phyloP scores from a whole-genome alignment of 2,329 filamentous ascomycete species.

The Clonostachys rosea region DNA sequence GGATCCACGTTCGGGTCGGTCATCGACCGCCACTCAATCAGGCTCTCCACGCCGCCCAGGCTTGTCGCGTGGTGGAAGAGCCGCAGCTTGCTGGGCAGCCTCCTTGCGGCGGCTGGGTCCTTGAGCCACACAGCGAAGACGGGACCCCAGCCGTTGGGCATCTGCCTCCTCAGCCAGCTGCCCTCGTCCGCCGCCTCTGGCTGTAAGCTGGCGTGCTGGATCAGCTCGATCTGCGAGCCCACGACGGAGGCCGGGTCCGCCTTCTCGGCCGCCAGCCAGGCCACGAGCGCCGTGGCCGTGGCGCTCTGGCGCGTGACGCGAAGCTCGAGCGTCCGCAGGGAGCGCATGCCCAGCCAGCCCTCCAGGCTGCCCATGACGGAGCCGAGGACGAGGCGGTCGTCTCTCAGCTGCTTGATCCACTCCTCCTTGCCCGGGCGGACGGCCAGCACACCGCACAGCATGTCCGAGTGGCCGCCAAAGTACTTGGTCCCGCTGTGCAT shows the following conservation, averaged over 20 bases:
- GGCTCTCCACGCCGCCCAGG: conserved; percentile 86
- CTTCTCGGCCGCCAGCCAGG: conserved; percentile 52
- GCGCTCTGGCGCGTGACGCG: conserved; percentile 72
- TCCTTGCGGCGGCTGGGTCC: conserved; percentile 53
- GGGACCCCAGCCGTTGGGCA: conserved; percentile 86
- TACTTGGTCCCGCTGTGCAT: conserved; percentile 97
- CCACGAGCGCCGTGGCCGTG: conserved; percentile 65
- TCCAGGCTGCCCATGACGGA: conserved; percentile 85
- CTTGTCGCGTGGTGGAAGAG: conserved; percentile 95
- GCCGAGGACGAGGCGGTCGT: conserved; percentile 74
- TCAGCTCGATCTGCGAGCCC: conserved; percentile 47
- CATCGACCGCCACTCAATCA: conserved; percentile 97
- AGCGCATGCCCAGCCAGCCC: conserved; percentile 86
- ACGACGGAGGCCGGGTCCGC: conserved; percentile 17
- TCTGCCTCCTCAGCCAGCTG: conserved; percentile 78
- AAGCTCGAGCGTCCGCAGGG: conserved; percentile 79
- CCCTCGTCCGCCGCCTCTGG: conserved; percentile 47
- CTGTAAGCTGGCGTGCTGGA: conserved; percentile 81
- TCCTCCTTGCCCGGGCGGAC: conserved; percentile 48
- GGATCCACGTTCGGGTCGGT: conserved; percentile 70
- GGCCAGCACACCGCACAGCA: conserved; percentile 81
- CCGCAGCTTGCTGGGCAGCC: conserved; percentile 70
- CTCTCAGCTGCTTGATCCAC: conserved; percentile 56
- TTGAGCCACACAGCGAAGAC: conserved; percentile 76
- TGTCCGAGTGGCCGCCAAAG: conserved; percentile 89